Base-by-base conservation (phyloP, 805 yeast species). In the Zygotorulaspora florentina region DNA sequence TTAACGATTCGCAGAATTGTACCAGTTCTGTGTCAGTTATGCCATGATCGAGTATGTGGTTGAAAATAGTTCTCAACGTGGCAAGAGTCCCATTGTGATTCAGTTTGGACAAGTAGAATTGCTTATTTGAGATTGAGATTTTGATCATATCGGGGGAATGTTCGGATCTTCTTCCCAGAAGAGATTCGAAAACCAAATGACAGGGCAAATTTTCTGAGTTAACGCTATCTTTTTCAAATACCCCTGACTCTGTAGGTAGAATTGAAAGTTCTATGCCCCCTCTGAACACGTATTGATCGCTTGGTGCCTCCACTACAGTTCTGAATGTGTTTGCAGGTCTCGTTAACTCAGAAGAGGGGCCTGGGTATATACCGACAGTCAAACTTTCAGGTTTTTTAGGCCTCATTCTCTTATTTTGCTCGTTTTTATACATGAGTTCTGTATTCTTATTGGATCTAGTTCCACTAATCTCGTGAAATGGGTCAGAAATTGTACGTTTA, bases 301-400 rank as follows among this genome's bases (percentile, higher is more conserved):
- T 55, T 5, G 50, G 37, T 3, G 59, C 57, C 39, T 64, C 68
- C 3, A 64, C 48, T 11, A 61, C 58, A 4, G 66, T 61, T 1
- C 54, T 48, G 39, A 58, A 62, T 2, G 54, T 47, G n/a, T 47
- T 44, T n/a, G 46, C 52, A 43, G 52, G 48, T 33, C 59, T 48
- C 9, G 27, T 43, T 2, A 42, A 29, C 13, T 45, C 55, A 16
- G 47, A 18, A n/a, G 20, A 25, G 13, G 35, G 36, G 17, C 31
- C 36, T 6, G 48, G 40, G 9, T 15, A 41, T 27, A 33, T 36
- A 15, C 45, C 44, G 12, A 17, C 28, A 23, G 17, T 31, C 23
- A 11, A 8, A 7, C 16, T 45, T 26, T 27, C 40, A 23, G 10
- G 7, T n/a, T 35, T 47, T 25, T 30, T 36, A 10, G 29, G 18